Base-by-base conservation (phyloP, 2,329 filamentous ascomycete genomes). In the Piedraia hortae region DNA sequence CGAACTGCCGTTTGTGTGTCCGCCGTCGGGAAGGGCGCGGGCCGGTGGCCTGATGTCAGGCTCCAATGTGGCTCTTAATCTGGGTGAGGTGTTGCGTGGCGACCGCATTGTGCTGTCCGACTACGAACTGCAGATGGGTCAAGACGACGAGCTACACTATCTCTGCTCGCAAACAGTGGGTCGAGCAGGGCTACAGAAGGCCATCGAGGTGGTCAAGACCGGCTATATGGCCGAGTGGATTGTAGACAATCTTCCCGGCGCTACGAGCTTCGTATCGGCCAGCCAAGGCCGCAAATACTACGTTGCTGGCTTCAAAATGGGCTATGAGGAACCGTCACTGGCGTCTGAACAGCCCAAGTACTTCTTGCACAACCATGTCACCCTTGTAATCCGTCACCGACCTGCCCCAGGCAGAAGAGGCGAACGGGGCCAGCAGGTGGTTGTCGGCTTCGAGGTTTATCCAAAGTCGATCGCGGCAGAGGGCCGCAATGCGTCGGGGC, bases 151-250 rank as follows among this genome's bases (percentile, higher is more conserved):
- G 35, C 78, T 70, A 34, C 62, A 59, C 28, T 59, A 66, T 34
- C 57, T 89, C 6, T 85, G 78, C 47, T 69, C 58, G 16, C 57
- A 56, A 22, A 56, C 68, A 24, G 52, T 85, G 9, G 59, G 60
- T 29, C 56, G 61, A 17, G 52, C 54, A 20, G 69, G 67, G 20
- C 44, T 88, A 26, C 56, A 59, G 34, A 60, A 63, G 39, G 70
- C 72, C 4, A 61, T 59, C 33, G 54, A 78, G 29, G 48, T 89
- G 36, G 67, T 89, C 17, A 59, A 59, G 28, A 61, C 78, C 23
- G 73, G 71, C 16, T 88, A 85, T 42, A 65, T 85, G n/a, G 67
- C 68, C 2, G 77, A 89, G 45, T 89, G 77, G 78, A 88, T 89
- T 33, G 71, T 85, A 31, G 77, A 90, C 44, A 89, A 89, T 36